Conservation (phyloP, 2,329 filamentous ascomycete species). For the Amylocarpus encephaloides region DNA sequence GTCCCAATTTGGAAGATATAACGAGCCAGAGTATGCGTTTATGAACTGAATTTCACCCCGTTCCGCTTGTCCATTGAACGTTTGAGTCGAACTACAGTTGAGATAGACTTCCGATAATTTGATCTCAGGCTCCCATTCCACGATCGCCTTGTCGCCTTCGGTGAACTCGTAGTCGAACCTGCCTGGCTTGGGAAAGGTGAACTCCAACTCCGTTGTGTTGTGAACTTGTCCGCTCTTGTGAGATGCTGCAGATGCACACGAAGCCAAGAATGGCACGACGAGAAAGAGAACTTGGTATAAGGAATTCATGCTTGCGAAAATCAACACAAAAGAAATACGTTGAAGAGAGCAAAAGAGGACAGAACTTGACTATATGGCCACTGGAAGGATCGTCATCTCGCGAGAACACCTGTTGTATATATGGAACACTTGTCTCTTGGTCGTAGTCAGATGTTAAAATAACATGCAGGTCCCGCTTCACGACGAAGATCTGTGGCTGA, state of each 20-base stretch:
- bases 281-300: neutral
- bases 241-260: neutral
- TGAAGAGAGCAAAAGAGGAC: neutral
- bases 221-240: neutral
- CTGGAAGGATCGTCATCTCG: neutral
- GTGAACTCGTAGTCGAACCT: conserved; percentile 1
- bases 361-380: neutral
- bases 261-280: neutral
- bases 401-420: neutral
- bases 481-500: no score
- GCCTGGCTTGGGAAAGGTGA: conserved; percentile 2
- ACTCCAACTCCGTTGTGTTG: neutral
- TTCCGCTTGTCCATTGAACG: neutral
- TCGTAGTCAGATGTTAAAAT: no score
- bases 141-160: conserved; percentile 5
- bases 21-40: neutral
- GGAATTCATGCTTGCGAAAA: neutral
- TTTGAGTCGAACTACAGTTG: conserved; percentile 2
- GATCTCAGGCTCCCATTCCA: neutral
- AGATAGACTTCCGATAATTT: neutral
- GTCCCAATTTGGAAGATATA: neutral
- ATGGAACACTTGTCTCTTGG: neutral
- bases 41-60: neutral
- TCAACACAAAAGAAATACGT: neutral
- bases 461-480: no score